Evolutionary conservation across 371 early-diverging fungal species (phyloP).

Genomic region (Lichtheimia ramosa): DNA sequence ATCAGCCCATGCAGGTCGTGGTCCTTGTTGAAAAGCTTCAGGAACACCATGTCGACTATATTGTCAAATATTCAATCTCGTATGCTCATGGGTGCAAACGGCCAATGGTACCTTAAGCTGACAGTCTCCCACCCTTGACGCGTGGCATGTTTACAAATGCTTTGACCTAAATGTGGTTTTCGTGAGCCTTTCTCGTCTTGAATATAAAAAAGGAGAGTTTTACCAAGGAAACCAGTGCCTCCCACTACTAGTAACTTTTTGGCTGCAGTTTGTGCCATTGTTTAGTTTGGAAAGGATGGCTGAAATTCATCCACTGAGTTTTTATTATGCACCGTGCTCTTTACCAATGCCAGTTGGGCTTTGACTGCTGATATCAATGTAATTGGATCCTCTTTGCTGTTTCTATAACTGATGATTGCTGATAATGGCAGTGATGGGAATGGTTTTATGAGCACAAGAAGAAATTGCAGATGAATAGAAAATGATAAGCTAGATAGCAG

Average conservation of each 20-base stretch:
- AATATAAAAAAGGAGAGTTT: constrained; percentile 1
- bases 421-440: too few relatives aligned
- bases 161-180: constrained; percentile 37
- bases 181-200: neutral
- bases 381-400: too few relatives aligned
- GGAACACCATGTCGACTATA: constrained; percentile 57
- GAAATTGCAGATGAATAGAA: too few relatives aligned
- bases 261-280: constrained; percentile 36
- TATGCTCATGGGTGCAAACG: neutral
- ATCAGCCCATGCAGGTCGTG: constrained; percentile 39
- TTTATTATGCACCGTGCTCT: too few relatives aligned
- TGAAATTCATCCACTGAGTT: too few relatives aligned
- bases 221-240: constrained; percentile 73
- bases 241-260: constrained; percentile 71
- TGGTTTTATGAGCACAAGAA: too few relatives aligned
- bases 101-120: constrained; percentile 63
- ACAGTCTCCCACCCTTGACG: constrained; percentile 74
- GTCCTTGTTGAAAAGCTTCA: constrained; percentile 24
- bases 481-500: too few relatives aligned
- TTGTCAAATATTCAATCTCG: neutral
- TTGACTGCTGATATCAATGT: too few relatives aligned
- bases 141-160: constrained; percentile 65
- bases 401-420: too few relatives aligned
- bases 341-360: too few relatives aligned
- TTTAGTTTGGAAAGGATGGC: neutral